Percentiles rank a stretch among this genome's conserved stretches.
These are phyloP conservation scores for Uronychia setigera DNA, from an alignment of 73 alveolate species.

Conservation along the genomic window DNA sequence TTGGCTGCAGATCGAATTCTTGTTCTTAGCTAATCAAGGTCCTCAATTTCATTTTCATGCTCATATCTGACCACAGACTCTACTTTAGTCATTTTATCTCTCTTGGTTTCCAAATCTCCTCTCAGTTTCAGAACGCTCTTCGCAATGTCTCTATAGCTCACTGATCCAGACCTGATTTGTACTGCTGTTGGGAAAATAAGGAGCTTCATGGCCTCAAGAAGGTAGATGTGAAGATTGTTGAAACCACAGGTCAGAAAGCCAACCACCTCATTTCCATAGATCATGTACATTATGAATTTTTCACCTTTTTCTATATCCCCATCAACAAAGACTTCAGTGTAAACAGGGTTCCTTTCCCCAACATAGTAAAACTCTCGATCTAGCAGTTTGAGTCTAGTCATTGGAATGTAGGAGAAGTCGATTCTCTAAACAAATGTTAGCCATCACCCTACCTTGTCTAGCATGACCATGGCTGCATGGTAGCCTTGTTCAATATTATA, in stretches of 20 bases:
- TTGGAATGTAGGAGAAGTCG: constrained; percentile 52
- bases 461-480: constrained; percentile 59
- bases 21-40: no score
- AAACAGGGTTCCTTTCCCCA: constrained; percentile 54
- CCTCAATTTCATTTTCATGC: no score
- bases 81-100: constrained; percentile 12
- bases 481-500: constrained; percentile 63
- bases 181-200: constrained; percentile 57
- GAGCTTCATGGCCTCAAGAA: constrained; percentile 51
- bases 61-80: no score
- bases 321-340: constrained; percentile 17
- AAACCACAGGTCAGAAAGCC: constrained; percentile 63
- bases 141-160: constrained; percentile 31
- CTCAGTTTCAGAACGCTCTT: constrained; percentile 8
- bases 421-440: constrained; percentile 12
- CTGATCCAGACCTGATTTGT: constrained; percentile 5
- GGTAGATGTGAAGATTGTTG: constrained; percentile 48
- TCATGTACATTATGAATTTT: constrained; percentile 42
- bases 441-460: constrained; percentile 6
- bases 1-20: no score
- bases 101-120: constrained; percentile 16
- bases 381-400: constrained; percentile 37
- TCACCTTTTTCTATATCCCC: constrained; percentile 38
- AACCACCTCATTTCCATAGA: constrained; percentile 28
- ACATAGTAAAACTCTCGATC: constrained; percentile 35